Evolutionary conservation across 495 filamentous ascomycete species (phyloP).

Genomic region (Sabuloglossum arenarium): DNA sequence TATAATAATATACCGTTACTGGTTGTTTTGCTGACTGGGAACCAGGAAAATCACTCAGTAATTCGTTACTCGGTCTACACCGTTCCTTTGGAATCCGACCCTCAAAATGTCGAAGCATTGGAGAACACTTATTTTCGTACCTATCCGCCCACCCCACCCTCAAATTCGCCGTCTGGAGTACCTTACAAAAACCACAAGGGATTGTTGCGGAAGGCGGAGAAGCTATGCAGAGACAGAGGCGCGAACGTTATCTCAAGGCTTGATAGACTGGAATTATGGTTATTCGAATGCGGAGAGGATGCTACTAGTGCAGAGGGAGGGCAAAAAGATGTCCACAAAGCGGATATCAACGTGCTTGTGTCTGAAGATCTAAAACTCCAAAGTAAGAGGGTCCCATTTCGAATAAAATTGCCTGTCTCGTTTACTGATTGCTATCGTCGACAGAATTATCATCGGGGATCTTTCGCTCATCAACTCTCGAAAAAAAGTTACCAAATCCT

Average conservation of each 20-base stretch:
- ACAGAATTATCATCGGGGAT: not conserved
- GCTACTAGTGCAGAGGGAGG: not conserved
- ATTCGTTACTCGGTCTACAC: slow-evolving; percentile 2
- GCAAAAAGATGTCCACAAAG: not conserved
- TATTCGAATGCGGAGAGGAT: not conserved
- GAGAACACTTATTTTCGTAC: not conserved
- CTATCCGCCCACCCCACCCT: not conserved
- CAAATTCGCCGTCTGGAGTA: not conserved
- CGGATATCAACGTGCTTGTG: not conserved
- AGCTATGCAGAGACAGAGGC: not conserved
- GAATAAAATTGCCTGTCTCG: not conserved
- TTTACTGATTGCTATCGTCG: not conserved
- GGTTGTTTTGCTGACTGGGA: not conserved
- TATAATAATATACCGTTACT: not conserved
- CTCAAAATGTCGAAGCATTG: not conserved
- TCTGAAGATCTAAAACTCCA: not conserved
- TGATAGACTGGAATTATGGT: not conserved
- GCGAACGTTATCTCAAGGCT: not conserved
- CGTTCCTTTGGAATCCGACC: not conserved
- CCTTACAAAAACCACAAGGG: not conserved
- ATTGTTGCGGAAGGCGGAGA: not conserved
- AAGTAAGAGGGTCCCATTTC: not conserved
- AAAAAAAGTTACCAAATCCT: not conserved
- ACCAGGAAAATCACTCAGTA: slow-evolving; percentile 6
- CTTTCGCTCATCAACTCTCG: not conserved